These are phyloP conservation scores for Naganishia cerealis DNA, from an alignment of 1,284 basidiomycete species.

Conservation along the genomic window DNA sequence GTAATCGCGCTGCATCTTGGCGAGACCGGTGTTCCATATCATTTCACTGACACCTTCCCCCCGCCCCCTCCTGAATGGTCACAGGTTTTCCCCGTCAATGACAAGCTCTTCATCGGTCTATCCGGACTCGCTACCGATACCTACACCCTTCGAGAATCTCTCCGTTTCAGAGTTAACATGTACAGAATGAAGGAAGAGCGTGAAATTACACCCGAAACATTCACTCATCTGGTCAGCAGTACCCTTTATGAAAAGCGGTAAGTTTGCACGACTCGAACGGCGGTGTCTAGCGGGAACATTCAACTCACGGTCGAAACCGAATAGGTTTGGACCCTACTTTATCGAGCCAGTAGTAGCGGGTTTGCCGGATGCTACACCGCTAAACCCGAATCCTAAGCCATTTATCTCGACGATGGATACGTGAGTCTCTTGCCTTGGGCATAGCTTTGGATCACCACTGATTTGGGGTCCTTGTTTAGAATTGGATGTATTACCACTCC, in stretches of 20 bases:
- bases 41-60: constrained; percentile 4
- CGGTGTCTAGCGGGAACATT: background rate
- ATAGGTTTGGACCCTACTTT: constrained; percentile 88
- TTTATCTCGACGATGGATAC: constrained; percentile 96
- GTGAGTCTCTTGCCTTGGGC: constrained; percentile 39
- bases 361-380: constrained; percentile 60
- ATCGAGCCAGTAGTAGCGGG: constrained; percentile 97
- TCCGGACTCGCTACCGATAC: constrained; percentile 93
- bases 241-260: constrained; percentile 92
- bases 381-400: constrained; percentile 75
- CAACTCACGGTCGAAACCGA: background rate
- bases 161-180: constrained; percentile 96
- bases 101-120: constrained; percentile 88
- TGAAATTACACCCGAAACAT: constrained; percentile 92
- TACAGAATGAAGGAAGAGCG: constrained; percentile 99
- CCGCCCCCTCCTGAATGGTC: background rate
- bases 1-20: background rate
- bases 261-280: constrained; percentile 32
- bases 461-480: constrained; percentile 36
- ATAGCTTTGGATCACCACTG: background rate
- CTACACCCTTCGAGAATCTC: constrained; percentile 82
- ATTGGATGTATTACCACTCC: constrained; percentile 73
- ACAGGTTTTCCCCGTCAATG: constrained; percentile 90
- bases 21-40: background rate
- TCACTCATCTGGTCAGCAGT: constrained; percentile 91